phyloP scores from a whole-genome alignment of 2,329 filamentous ascomycete species.

The Colletotrichum spaethianum region DNA sequence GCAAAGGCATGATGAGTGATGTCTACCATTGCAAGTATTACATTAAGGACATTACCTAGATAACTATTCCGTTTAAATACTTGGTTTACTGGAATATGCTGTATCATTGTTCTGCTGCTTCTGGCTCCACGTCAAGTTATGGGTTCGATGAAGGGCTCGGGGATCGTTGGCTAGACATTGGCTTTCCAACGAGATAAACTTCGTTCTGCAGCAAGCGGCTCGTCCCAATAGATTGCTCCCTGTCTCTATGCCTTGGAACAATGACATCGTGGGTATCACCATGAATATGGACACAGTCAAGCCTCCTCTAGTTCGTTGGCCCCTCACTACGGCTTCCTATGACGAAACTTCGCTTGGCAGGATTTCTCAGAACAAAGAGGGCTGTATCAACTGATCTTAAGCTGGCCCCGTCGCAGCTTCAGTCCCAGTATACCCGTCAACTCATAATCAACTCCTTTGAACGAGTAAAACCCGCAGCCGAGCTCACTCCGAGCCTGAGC shows the following conservation, averaged over 20 bases:
- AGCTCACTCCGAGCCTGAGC: not conserved
- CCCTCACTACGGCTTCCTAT: not conserved
- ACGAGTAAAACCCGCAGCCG: not conserved
- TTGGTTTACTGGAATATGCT: too few relatives aligned
- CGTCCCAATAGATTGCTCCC: not conserved
- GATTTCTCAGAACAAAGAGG: not conserved
- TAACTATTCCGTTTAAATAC: too few relatives aligned
- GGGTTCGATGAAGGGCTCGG: not conserved
- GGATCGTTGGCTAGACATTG: not conserved
- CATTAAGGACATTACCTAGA: too few relatives aligned
- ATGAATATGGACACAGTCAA: not conserved
- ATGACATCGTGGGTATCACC: not conserved
- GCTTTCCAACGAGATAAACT: not conserved
- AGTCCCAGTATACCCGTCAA: not conserved
- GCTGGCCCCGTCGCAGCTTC: not conserved
- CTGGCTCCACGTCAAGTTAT: too few relatives aligned
- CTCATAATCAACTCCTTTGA: not conserved
- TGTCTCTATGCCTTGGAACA: not conserved
- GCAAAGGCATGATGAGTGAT: too few relatives aligned
- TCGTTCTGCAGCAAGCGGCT: not conserved
- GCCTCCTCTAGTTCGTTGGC: not conserved
- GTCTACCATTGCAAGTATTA: too few relatives aligned
- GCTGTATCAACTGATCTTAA: not conserved
- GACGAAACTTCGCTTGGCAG: not conserved
- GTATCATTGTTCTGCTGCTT: too few relatives aligned